Evolutionary conservation across 2,329 filamentous ascomycete species (phyloP), one percentile per base, ranked within the genome.

Genomic region (Botrytis cinerea): DNA sequence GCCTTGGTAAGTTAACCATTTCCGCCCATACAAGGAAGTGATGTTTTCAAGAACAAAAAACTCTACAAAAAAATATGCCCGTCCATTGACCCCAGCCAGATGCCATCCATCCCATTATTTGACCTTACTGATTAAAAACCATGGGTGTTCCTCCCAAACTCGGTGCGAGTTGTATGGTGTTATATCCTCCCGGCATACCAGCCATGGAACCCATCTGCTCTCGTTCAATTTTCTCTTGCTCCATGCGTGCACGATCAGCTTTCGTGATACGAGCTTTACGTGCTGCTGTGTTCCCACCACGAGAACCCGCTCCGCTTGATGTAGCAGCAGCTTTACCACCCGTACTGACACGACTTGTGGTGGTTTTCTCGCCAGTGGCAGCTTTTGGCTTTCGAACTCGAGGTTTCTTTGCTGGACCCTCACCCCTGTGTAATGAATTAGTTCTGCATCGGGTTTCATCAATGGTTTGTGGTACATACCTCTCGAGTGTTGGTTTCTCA

Each of bases 241-340:
- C 93, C 82, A 93, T 90, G 80, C 91, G 89, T 75, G 92, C 91
- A 78, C 93, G 93, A 80, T 95, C 92, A 54, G 93, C 92, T 81
- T 97, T 97, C 57, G 92, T 96, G 77, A 94, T 91, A 60, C 95
- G 91, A 70, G 94, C 93, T 82, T 97, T 97, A 77, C 94, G 88
- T 46, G 70, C 22, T 32, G 91, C 89, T 0, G 91, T 90, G 18
- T 88, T 86, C 62, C 93, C 92, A 70, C 93, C 93, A 60, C 93
- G 88, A 51, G 93, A 93, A n/a, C 92, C 91, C 16, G 91, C 90
- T 64, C 87, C 74, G 12, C 66, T 71, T 18, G 73, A 70, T 22
- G 75, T 72, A 45, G 68, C 70, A 22, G 70, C 67, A 28, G 71
- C 75, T 28, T 69, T 73, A 63, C 92, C 92, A 69, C 92, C 92